These are phyloP conservation scores for Citrullus amarus DNA, from an alignment of 306 rosid species.

Conservation along the genomic window DNA sequence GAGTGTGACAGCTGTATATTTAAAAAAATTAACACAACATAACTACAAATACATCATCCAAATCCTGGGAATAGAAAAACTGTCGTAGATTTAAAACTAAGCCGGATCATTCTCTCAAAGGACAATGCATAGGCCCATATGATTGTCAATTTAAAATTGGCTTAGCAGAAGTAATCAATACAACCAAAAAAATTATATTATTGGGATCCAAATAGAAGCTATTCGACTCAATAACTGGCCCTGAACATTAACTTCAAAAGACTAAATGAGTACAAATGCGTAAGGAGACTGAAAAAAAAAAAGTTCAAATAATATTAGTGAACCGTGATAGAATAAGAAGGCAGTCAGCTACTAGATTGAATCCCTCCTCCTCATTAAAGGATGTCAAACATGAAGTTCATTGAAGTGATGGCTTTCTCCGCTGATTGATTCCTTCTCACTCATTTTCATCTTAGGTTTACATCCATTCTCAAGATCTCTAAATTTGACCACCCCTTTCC, in stretches of 20 bases:
- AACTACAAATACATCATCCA: background rate
- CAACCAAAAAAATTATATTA: background rate
- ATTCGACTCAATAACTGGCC: background rate
- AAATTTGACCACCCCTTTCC: slow-evolving; percentile 14
- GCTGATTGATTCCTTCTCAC: slow-evolving; percentile 39
- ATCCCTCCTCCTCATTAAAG: slow-evolving; percentile 38
- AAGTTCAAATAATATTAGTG: background rate
- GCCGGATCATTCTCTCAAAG: background rate
- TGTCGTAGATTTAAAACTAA: background rate
- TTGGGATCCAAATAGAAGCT: background rate
- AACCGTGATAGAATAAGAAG: slow-evolving; percentile 78
- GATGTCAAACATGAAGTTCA: slow-evolving; percentile 25
- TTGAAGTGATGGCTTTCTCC: slow-evolving; percentile 30
- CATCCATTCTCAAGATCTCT: slow-evolving; percentile 39
- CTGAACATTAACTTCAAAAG: background rate
- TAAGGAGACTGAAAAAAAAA: background rate
- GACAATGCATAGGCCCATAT: background rate
- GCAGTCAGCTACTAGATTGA: slow-evolving; percentile 62
- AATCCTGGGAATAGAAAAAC: background rate
- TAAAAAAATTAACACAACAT: background rate
- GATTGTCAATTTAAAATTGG: background rate
- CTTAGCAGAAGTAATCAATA: background rate
- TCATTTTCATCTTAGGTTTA: slow-evolving; percentile 36
- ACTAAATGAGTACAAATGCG: background rate
- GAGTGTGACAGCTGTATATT: background rate